phyloP scores from a whole-genome alignment of 352 stramenopile species.

The Pythium aquatile region DNA sequence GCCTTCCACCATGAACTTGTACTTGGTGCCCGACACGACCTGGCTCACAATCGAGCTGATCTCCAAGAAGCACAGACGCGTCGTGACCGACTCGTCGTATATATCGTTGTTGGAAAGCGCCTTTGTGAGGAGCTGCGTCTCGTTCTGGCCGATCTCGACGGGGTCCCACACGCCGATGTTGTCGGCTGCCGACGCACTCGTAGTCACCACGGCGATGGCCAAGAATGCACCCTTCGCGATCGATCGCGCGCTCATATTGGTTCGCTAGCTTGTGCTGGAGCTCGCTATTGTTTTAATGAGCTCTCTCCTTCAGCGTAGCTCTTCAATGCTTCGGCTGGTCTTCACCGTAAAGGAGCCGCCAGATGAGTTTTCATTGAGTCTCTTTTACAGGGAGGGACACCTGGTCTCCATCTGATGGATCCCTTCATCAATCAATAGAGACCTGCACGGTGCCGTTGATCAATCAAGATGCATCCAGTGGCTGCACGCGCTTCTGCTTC shows the following conservation, averaged over 20 bases:
- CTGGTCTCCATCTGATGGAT: neutral
- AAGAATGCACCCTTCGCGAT: neutral
- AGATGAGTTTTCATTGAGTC: neutral
- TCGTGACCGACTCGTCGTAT: slow-evolving; percentile 20
- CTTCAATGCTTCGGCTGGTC: neutral
- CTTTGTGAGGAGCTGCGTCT: slow-evolving; percentile 20
- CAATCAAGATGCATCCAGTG: neutral
- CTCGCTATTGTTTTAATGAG: neutral
- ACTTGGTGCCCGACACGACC: slow-evolving; percentile 37
- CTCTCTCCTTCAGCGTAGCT: neutral
- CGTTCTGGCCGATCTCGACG: neutral
- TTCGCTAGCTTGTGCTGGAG: neutral
- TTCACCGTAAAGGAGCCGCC: neutral
- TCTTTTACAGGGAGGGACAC: neutral
- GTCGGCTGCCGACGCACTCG: neutral
- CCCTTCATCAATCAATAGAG: neutral
- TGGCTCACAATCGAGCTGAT: slow-evolving; percentile 30
- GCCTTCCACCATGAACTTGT: slow-evolving; percentile 27
- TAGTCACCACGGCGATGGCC: neutral
- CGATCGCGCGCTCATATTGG: neutral
- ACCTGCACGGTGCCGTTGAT: neutral
- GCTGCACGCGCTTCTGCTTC: neutral
- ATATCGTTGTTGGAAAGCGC: slow-evolving; percentile 19
- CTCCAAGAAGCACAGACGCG: slow-evolving; percentile 35
- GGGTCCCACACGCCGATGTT: slow-evolving; percentile 1